Evolutionary conservation across 1,139 yeast species (phyloP), one percentile per base, ranked within the genome.

Genomic region (Saccharomycopsis phalli): DNA sequence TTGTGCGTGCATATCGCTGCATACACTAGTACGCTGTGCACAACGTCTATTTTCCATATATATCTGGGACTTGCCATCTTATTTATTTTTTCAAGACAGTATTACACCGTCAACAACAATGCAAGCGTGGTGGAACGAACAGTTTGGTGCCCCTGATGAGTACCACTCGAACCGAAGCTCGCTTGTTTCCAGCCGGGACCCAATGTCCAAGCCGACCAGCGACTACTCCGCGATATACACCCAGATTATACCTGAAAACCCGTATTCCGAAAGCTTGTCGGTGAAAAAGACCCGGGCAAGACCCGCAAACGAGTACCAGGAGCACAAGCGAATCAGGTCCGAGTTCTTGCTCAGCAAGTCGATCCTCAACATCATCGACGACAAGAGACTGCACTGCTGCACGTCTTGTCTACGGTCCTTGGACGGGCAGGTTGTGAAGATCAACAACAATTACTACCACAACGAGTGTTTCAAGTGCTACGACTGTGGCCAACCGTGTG

Each of bases 381-480:
- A 33, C 11, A 22, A 30, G 21, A 14, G 13, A 4, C 21, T 30
- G 18, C 21, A 31, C 16, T 29, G 21, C 7, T 36, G 39, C 22
- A 10, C 21, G 3, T 11, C 8, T 4, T 36, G 39, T 17, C 16
- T 13, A 11, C 18, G 29, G 13, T n/a, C 32, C 7, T 30, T 36
- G 18, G 23, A 25, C 11, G 28, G 36, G 3, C 18, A 18, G 26
- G 29, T 36, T 10, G 39, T 36, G 13, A 36, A 16, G 11, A 19
- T n/a, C 17, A 20, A 31, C 17, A 18, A 14, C 13, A 30, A 29
- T 17, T 27, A 35, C 13, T 39, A 27, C 25, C 81, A 74, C 51
- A 69, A 73, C 4, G 70, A 71, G 25, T 74, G 81, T 51, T 74
- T 74, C 53, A 60, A 65, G 26, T 74, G 81, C 54, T 53, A 68